phyloP scores from a whole-genome alignment of 192 early-diverging fungal species.

The Podila minutissima region DNA sequence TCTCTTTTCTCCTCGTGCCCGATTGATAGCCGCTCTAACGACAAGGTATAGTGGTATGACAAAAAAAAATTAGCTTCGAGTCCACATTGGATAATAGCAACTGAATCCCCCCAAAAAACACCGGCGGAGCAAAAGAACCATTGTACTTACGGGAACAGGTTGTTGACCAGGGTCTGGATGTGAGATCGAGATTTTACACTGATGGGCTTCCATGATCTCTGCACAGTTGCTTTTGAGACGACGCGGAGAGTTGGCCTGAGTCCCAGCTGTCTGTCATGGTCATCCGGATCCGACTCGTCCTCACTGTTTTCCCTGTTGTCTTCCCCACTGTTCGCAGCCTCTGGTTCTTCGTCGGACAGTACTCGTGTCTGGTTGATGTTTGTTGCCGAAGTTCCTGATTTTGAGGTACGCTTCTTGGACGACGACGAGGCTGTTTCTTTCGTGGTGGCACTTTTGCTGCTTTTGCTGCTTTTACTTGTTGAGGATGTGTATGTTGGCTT shows the following conservation, averaged over 20 bases:
- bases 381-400: background rate
- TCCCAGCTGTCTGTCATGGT: conserved; percentile 19
- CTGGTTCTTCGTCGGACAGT: conserved; percentile 31
- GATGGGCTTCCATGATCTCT: conserved; percentile 31
- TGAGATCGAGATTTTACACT: conserved; percentile 33
- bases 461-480: conserved; percentile 1
- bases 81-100: background rate
- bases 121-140: background rate
- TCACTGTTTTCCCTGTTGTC: conserved; percentile 5
- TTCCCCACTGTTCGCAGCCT: background rate
- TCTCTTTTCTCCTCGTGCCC: conserved; percentile 30
- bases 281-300: conserved; percentile 9
- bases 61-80: background rate
- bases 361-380: background rate
- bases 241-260: conserved; percentile 31
- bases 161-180: conserved; percentile 18
- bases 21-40: conserved; percentile 27
- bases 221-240: conserved; percentile 28
- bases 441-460: background rate
- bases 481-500: background rate
- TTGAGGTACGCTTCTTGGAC: background rate
- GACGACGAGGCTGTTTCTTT: conserved; percentile 6
- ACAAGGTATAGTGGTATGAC: background rate
- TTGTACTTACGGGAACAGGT: conserved; percentile 30
- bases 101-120: background rate